phyloP scores from a whole-genome alignment of 2,329 filamentous ascomycete species.

The Trichophyton rubrum region DNA sequence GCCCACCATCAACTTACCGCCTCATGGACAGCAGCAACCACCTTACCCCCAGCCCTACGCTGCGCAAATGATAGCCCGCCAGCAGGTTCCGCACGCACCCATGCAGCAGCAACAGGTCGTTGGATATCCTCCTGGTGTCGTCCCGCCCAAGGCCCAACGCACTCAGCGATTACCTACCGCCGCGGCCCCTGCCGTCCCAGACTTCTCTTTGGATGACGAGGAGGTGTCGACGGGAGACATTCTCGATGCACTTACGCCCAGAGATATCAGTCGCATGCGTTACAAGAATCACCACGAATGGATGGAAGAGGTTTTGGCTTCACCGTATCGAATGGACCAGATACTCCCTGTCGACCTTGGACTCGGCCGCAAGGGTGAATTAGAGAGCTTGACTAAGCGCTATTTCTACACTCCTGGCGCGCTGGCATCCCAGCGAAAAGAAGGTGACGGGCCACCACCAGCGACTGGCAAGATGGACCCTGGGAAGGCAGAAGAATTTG shows the following conservation, averaged over 20 bases:
- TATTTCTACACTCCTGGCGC: constrained; percentile 56
- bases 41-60: constrained; percentile 38
- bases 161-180: constrained; percentile 31
- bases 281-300: constrained; percentile 96
- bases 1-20: constrained; percentile 67
- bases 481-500: constrained; percentile 72
- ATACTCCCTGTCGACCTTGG: constrained; percentile 81
- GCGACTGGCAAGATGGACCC: constrained; percentile 53
- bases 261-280: constrained; percentile 73
- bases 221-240: constrained; percentile 77
- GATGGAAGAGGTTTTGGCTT: constrained; percentile 96
- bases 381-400: constrained; percentile 68
- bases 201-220: constrained; percentile 62
- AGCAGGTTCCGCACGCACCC: constrained; percentile 23
- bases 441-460: constrained; percentile 18
- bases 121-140: constrained; percentile 15
- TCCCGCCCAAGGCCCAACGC: constrained; percentile 27
- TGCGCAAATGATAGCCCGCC: constrained; percentile 25
- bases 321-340: constrained; percentile 71
- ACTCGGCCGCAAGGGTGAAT: constrained; percentile 69
- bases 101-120: constrained; percentile 13
- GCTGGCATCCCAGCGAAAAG: constrained; percentile 16
- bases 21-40: constrained; percentile 36
- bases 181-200: constrained; percentile 24
- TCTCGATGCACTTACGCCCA: constrained; percentile 77